Conservation (phyloP, 129 eudicot genomes). For the Ambrosia trifida region DNA sequence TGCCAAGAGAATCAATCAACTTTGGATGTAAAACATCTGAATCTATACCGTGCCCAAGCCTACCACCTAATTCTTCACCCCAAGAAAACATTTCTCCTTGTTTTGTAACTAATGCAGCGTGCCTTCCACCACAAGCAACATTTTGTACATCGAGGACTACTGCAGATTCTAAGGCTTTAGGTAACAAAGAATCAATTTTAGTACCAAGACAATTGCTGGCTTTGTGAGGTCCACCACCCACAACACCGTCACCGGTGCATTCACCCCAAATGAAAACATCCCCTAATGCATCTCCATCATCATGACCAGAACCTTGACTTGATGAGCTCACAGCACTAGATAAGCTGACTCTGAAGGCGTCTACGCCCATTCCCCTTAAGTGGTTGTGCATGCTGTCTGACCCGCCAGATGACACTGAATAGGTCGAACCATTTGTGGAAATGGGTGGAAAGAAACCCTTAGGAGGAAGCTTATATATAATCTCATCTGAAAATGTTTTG, state of each 20-base stretch:
- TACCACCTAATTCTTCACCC: conserved; percentile 92
- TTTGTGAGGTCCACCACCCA: conserved; percentile 68
- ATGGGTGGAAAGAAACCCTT: conserved; percentile 52
- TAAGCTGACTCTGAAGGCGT: conserved; percentile 68
- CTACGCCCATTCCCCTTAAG: conserved; percentile 53
- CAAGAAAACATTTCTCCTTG: conserved; percentile 87
- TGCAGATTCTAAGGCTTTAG: conserved; percentile 79
- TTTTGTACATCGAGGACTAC: conserved; percentile 72
- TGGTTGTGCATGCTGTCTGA: conserved; percentile 55
- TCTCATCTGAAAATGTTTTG: conserved; percentile 70
- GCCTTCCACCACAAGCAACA: conserved; percentile 76
- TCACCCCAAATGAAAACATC: conserved; percentile 97
- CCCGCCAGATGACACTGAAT: conserved; percentile 44
- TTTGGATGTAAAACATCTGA: conserved; percentile 72
- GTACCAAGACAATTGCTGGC: conserved; percentile 37
- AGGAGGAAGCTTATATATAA: conserved; percentile 54
- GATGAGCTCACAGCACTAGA: conserved; percentile 97
- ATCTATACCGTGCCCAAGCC: conserved; percentile 91
- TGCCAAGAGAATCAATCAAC: conserved; percentile 59
- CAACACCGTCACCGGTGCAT: conserved; percentile 62
- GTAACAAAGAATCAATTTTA: conserved; percentile 60
- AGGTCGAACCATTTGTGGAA: conserved; percentile 31
- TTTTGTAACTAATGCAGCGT: conserved; percentile 77
- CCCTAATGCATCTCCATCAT: conserved; percentile 78
- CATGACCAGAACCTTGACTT: conserved; percentile 82